Evolutionary conservation across 2,329 filamentous ascomycete species (phyloP), one percentile per base, ranked within the genome.

Genomic region (Ophiosphaerella herpotricha): DNA sequence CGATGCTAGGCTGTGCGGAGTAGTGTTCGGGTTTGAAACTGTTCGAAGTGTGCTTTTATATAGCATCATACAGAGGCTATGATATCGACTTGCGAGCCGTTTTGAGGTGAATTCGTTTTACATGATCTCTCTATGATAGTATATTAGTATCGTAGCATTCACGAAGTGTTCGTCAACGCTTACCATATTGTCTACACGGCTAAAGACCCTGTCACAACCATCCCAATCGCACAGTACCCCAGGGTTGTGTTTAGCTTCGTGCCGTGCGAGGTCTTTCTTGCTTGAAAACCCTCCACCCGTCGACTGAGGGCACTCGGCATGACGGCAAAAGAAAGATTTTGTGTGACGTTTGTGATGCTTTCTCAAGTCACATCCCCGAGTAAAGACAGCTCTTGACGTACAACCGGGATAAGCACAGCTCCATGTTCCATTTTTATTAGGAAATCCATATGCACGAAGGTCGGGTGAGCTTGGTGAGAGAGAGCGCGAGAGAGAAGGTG

Each of bases 281-380:
- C 81, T 84, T 6, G 82, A 84, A 63, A 85, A 86, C 0, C 83
- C 83, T 29, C 81, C 82, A 32, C 78, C 77, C 2, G 72, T 75
- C 8, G 81, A 75, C 59, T 85, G 81, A 11, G 82, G 80, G 63
- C 83, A 86, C 11, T 81, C 81, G 41, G 80, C 74, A 50, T 83
- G 76, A 4, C 82, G 80, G 66, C 83, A 86, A 66, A 84, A 85
- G 45, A 85, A 79, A 13, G 82, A 77, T 58, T 85, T 85, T 24
- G 78, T 82, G 66, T 86, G 83, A 12, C 83, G 75, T 63, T 85
- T 84, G 73, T 81, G 84, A 63, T 86, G 83, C 61, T 86, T 86
- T 24, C 83, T 76, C 14, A 86, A 72, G 64, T 86, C 83, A 62
- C 83, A 86, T 29, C 82, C 82, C 38, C 83, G 76, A 7, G 78